These are phyloP conservation scores for Globisporangium cystogenes DNA, from an alignment of 352 stramenopile genomes.

Conservation along the genomic window DNA sequence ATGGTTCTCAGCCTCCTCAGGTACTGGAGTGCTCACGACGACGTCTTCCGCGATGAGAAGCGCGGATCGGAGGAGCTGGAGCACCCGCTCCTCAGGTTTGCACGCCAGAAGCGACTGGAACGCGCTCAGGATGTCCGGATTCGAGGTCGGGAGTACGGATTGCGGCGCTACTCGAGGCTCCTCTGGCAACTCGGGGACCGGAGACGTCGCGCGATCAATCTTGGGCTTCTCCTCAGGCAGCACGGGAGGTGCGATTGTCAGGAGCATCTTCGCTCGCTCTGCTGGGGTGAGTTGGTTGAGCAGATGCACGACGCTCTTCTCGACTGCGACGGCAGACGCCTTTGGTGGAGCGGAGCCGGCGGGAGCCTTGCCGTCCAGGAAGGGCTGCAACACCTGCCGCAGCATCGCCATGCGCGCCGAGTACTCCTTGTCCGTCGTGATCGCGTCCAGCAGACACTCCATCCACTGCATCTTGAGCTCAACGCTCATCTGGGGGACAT, in stretches of 20 bases:
- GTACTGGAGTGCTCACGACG: neutral
- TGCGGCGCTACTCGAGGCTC: neutral
- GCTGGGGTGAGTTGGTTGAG: conserved; percentile 20
- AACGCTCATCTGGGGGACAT: conserved; percentile 32
- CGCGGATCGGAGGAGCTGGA: conserved; percentile 27
- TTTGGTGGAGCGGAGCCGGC: neutral
- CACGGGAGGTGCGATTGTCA: conserved; percentile 13
- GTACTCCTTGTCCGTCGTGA: conserved; percentile 35
- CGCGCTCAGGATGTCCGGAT: conserved; percentile 21
- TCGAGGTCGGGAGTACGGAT: neutral
- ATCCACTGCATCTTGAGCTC: conserved; percentile 66
- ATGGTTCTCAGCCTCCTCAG: neutral
- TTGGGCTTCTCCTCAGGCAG: conserved; percentile 1
- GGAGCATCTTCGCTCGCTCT: conserved; percentile 24
- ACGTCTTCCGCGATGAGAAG: conserved; percentile 4
- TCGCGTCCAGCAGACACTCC: conserved; percentile 32
- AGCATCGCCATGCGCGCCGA: conserved; percentile 41
- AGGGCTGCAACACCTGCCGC: conserved; percentile 39
- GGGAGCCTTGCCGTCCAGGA: conserved; percentile 33
- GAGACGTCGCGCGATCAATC: conserved; percentile 28
- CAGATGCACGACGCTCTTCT: conserved; percentile 22
- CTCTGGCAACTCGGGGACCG: conserved; percentile 21
- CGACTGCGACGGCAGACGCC: conserved; percentile 13
- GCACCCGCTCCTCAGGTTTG: conserved; percentile 31
- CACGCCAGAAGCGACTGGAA: conserved; percentile 31